phyloP scores from a whole-genome alignment of 192 early-diverging fungal species.

The Rhizoclosmatium globosum region DNA sequence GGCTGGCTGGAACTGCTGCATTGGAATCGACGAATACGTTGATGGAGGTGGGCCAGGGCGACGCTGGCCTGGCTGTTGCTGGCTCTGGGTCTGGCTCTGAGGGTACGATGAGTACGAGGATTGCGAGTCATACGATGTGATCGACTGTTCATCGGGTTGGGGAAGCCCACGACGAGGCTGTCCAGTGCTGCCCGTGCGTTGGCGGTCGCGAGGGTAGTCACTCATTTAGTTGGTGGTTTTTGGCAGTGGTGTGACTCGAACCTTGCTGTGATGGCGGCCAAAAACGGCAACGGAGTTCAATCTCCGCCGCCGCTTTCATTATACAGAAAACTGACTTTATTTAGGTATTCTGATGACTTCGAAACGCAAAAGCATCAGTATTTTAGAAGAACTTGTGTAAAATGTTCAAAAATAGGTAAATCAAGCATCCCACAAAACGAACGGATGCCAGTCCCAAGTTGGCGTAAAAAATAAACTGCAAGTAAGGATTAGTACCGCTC shows the following conservation, averaged over 20 bases:
- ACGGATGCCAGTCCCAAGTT: constrained; percentile 77
- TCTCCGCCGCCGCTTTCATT: too few species aligned
- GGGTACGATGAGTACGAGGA: background rate
- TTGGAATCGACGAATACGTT: background rate
- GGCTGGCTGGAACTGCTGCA: background rate
- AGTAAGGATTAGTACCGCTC: constrained; percentile 65
- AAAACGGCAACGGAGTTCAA: too few species aligned
- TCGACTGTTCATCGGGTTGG: too few species aligned
- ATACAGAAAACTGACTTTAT: too few species aligned
- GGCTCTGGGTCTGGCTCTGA: background rate
- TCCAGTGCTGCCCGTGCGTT: too few species aligned
- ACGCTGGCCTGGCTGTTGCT: constrained; percentile 1
- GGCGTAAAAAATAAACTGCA: constrained; percentile 86
- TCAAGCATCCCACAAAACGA: constrained; percentile 77
- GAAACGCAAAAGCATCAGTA: background rate
- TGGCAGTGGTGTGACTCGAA: too few species aligned
- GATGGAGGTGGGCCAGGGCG: background rate
- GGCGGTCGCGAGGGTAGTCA: too few species aligned
- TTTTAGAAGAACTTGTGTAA: constrained; percentile 41
- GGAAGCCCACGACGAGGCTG: too few species aligned
- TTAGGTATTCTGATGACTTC: too few species aligned
- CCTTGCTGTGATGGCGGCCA: too few species aligned
- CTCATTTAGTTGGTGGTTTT: too few species aligned
- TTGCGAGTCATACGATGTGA: too few species aligned
- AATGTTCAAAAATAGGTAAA: constrained; percentile 74